phyloP scores from a whole-genome alignment of 2,329 filamentous ascomycete genomes.

The Fusarium bulbicola region DNA sequence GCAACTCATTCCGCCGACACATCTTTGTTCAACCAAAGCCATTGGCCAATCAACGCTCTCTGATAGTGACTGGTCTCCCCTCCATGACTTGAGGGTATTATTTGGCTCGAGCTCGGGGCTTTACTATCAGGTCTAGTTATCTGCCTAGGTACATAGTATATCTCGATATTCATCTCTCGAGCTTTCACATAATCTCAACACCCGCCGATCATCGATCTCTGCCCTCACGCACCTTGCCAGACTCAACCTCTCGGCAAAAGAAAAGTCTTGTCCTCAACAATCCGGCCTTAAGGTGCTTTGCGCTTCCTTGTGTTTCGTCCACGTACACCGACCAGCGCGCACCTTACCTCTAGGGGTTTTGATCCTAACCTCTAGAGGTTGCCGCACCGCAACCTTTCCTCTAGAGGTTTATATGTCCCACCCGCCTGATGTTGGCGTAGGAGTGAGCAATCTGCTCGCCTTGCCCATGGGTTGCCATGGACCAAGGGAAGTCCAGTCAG shows the following conservation, averaged over 20 bases:
- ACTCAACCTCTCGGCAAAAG: conserved; percentile 19
- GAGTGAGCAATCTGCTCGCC: conserved; percentile 32
- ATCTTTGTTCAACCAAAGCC: conserved; percentile 34
- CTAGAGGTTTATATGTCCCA: conserved; percentile 42
- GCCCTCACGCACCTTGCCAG: background rate
- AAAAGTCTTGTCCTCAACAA: conserved; percentile 39
- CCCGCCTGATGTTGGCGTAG: conserved; percentile 41
- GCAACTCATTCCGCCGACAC: conserved; percentile 38
- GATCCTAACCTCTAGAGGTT: conserved; percentile 42
- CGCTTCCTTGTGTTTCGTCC: conserved; percentile 37
- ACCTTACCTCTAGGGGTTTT: conserved; percentile 41
- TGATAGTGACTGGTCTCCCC: conserved; percentile 40
- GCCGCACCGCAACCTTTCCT: conserved; percentile 42
- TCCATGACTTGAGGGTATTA: conserved; percentile 35
- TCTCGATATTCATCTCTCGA: conserved; percentile 29
- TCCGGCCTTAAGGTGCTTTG: conserved; percentile 39
- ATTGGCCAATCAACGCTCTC: conserved; percentile 47
- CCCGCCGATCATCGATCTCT: conserved; percentile 1
- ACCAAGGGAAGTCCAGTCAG: conserved; percentile 43
- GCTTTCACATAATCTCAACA: conserved; percentile 35
- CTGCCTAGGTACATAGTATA: conserved; percentile 5
- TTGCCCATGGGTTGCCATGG: conserved; percentile 40
- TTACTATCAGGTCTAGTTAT: conserved; percentile 25
- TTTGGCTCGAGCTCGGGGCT: conserved; percentile 32
- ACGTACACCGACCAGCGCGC: conserved; percentile 40